Percentiles rank a stretch among this genome's conserved stretches.
phyloP scores from a whole-genome alignment of 2,329 filamentous ascomycete species.

The Coniochaeta pulveracea region DNA sequence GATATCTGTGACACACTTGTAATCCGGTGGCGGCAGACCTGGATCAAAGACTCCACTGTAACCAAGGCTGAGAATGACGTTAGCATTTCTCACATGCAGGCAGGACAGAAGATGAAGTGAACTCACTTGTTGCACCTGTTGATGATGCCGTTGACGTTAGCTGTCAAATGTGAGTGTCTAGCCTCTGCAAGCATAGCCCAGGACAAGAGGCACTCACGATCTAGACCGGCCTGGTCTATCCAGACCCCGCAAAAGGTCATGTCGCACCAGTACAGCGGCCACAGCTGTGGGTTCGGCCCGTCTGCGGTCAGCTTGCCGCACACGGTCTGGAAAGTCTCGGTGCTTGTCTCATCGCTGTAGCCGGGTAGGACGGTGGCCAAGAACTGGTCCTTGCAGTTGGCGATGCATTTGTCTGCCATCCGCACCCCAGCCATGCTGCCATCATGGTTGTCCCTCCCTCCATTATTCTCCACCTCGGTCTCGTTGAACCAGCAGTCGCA shows the following conservation, averaged over 20 bases:
- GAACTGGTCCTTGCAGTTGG: constrained; percentile 21
- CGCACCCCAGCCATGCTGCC: constrained; percentile 11
- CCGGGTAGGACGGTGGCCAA: constrained; percentile 16
- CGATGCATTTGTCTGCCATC: constrained; percentile 22
- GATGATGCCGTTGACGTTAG: constrained; percentile 39
- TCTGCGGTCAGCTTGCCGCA: constrained; percentile 19
- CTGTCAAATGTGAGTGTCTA: constrained; percentile 17
- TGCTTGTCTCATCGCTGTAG: constrained; percentile 5
- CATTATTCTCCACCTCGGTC: constrained; percentile 3
- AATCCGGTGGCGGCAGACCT: constrained; percentile 20
- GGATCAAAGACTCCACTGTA: constrained; percentile 20
- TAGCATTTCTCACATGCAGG: background rate
- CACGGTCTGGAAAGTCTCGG: constrained; percentile 18
- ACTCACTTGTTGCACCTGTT: constrained; percentile 38
- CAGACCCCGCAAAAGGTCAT: constrained; percentile 36
- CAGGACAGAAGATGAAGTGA: background rate
- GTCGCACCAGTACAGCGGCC: constrained; percentile 40
- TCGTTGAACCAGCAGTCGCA: constrained; percentile 3
- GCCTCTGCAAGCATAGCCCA: constrained; percentile 6
- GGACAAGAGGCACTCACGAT: constrained; percentile 28
- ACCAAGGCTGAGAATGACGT: constrained; percentile 15
- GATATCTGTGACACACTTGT: constrained; percentile 14
- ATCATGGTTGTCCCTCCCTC: constrained; percentile 2
- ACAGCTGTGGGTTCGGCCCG: constrained; percentile 21
- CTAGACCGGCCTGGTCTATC: constrained; percentile 22